phyloP scores from a whole-genome alignment of 495 filamentous ascomycete species.

The Viridothelium virens region DNA sequence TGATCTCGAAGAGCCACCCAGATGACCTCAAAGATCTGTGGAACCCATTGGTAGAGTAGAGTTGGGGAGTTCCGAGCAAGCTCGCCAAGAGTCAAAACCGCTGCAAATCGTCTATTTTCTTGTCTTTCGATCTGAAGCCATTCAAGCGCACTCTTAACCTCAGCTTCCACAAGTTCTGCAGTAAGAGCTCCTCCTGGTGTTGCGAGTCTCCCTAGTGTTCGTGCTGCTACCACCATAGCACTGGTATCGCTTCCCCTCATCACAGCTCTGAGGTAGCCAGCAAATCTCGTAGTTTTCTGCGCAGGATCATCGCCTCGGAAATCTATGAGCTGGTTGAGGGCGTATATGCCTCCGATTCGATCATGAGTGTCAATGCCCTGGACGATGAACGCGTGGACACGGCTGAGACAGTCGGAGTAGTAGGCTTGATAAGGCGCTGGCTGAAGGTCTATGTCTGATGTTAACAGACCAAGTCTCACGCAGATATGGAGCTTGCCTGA shows the following conservation, averaged over 20 bases:
- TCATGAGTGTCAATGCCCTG: conserved; percentile 80
- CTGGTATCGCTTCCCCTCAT: conserved; percentile 79
- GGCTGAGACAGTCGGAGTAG: conserved; percentile 68
- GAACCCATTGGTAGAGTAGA: conserved; percentile 83
- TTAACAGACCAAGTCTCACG: conserved; percentile 17
- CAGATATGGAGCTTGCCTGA: conserved; percentile 8
- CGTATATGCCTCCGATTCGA: conserved; percentile 80
- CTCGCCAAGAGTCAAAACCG: conserved; percentile 82
- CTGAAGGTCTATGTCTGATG: conserved; percentile 54
- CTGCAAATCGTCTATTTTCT: conserved; percentile 84
- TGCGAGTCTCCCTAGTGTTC: conserved; percentile 80
- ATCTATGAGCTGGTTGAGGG: conserved; percentile 85
- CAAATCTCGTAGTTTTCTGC: conserved; percentile 88
- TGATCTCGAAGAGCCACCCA: conserved; percentile 89
- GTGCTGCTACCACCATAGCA: conserved; percentile 79
- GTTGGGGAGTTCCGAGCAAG: conserved; percentile 86
- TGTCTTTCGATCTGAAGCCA: conserved; percentile 93
- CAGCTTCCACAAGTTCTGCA: conserved; percentile 91
- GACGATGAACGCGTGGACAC: conserved; percentile 63
- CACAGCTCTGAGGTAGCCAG: conserved; percentile 77
- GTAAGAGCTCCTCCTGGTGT: conserved; percentile 89
- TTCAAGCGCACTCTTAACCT: conserved; percentile 89
- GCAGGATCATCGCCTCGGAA: conserved; percentile 93
- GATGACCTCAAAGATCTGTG: conserved; percentile 83
- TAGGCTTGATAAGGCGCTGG: conserved; percentile 69